Conservation (phyloP, 2,329 filamentous ascomycete species). For the Neospermospora avenae region DNA sequence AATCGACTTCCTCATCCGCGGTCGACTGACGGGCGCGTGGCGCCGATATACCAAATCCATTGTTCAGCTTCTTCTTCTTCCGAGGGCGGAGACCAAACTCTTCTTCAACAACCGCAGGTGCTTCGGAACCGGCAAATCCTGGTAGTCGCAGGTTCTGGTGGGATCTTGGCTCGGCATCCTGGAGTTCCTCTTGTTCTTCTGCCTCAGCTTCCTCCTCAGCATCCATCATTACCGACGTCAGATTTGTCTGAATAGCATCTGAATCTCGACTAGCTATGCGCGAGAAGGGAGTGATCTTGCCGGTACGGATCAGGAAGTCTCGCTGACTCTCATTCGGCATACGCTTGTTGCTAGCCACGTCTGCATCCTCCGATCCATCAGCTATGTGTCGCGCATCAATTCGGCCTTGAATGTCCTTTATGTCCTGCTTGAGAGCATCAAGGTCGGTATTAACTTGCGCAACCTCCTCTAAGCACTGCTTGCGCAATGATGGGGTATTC, state of each 20-base stretch:
- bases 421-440: conserved; percentile 61
- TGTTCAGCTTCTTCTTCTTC: conserved; percentile 49
- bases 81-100: conserved; percentile 58
- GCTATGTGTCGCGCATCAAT: conserved; percentile 71
- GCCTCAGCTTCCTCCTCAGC: conserved; percentile 67
- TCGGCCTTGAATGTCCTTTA: conserved; percentile 75
- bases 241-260: conserved; percentile 60
- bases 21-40: conserved; percentile 23
- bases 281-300: conserved; percentile 96
- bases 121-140: conserved; percentile 59
- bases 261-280: conserved; percentile 56
- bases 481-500: conserved; percentile 46
- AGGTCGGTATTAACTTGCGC: conserved; percentile 29
- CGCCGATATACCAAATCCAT: conserved; percentile 30
- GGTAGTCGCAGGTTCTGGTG: conserved; percentile 72
- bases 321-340: conserved; percentile 78
- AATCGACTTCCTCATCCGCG: conserved; percentile 36
- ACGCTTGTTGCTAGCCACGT: conserved; percentile 51
- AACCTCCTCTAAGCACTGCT: conserved; percentile 41
- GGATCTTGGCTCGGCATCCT: conserved; percentile 50
- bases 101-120: conserved; percentile 38
- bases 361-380: conserved; percentile 43
- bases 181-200: conserved; percentile 38
- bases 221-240: conserved; percentile 76
- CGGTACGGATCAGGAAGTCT: conserved; percentile 89